phyloP scores from a whole-genome alignment of 257 asterid species.

The Przewalskia tangutica region DNA sequence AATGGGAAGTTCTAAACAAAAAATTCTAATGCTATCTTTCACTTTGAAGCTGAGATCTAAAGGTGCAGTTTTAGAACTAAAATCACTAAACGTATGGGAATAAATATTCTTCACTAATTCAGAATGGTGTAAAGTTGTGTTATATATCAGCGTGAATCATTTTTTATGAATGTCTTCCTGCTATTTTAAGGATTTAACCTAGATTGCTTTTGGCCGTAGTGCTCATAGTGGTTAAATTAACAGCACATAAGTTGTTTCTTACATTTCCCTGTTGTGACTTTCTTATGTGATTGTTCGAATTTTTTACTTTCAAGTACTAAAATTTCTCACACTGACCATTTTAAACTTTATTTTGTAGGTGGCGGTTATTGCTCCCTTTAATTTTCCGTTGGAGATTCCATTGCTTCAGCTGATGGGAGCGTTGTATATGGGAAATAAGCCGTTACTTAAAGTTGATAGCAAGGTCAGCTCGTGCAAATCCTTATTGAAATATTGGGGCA shows the following conservation, averaged over 20 bases:
- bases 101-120: not conserved
- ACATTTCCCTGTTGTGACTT: not conserved
- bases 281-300: not conserved
- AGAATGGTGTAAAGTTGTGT: not conserved
- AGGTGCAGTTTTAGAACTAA: not conserved
- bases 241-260: not conserved
- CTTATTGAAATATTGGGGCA: too few species aligned
- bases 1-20: not conserved
- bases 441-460: constrained; percentile 91
- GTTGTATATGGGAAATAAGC: constrained; percentile 97
- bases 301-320: not conserved
- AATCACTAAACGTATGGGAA: not conserved
- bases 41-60: not conserved
- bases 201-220: not conserved
- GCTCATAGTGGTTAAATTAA: not conserved
- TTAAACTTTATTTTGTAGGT: constrained; percentile 35
- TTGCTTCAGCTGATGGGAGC: constrained; percentile 98
- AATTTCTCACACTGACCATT: not conserved
- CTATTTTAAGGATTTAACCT: not conserved
- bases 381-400: constrained; percentile 94
- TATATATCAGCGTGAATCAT: not conserved
- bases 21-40: not conserved
- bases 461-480: constrained; percentile 38
- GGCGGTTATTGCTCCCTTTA: constrained; percentile 83
- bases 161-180: not conserved